Conservation (phyloP, 2,329 filamentous ascomycete genomes). For the Colletotrichum tropicale region DNA sequence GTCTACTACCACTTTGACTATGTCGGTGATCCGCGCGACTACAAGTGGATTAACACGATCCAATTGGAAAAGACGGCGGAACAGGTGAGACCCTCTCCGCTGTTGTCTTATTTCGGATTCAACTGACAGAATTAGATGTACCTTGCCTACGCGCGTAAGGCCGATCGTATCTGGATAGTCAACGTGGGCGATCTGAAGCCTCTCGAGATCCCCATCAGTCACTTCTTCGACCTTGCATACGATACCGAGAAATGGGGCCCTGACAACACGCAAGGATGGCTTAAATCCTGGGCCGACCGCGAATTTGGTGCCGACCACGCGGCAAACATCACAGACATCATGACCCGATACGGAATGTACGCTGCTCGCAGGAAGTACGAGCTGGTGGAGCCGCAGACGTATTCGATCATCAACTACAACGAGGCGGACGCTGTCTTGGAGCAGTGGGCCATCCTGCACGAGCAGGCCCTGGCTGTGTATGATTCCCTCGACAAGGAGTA, state of each 20-base stretch:
- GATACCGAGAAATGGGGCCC: slow-evolving; percentile 62
- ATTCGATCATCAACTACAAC: slow-evolving; percentile 61
- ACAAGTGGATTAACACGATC: slow-evolving; percentile 69
- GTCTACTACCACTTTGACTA: slow-evolving; percentile 69
- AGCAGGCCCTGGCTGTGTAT: slow-evolving; percentile 60
- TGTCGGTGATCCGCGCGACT: slow-evolving; percentile 50
- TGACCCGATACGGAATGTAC: slow-evolving; percentile 46
- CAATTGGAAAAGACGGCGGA: slow-evolving; percentile 66
- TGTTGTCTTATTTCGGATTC: not conserved
- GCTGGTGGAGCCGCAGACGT: slow-evolving; percentile 40
- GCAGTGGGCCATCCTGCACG: slow-evolving; percentile 55
- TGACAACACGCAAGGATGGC: slow-evolving; percentile 60
- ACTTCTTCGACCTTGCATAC: slow-evolving; percentile 73
- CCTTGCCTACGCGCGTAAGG: slow-evolving; percentile 62
- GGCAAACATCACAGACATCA: slow-evolving; percentile 52
- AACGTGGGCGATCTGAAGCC: slow-evolving; percentile 72
- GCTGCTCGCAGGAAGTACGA: slow-evolving; percentile 39
- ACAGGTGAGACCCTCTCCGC: slow-evolving; percentile 27
- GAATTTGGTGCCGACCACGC: slow-evolving; percentile 59
- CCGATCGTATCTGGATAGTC: slow-evolving; percentile 68
- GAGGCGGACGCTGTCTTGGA: slow-evolving; percentile 58
- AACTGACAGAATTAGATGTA: slow-evolving; percentile 50
- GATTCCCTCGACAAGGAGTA: slow-evolving; percentile 52
- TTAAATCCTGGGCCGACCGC: slow-evolving; percentile 58
- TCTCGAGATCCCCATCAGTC: slow-evolving; percentile 67